Conservation (phyloP, 768 basidiomycete species). For the Chalciporus chontae region DNA sequence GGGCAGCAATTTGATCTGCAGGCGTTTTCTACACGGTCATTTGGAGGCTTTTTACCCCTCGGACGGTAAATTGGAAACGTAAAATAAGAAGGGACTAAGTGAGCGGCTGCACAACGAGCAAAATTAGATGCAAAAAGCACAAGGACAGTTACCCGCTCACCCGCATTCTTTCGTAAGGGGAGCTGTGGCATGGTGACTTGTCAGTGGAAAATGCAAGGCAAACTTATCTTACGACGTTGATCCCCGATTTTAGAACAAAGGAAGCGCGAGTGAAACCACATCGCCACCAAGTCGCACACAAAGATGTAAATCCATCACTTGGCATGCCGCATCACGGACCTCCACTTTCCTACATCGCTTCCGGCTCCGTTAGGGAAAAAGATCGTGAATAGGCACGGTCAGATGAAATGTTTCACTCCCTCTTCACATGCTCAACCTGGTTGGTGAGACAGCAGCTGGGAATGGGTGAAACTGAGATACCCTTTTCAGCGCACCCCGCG, state of each 20-base stretch:
- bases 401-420: constrained; percentile 6
- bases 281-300: constrained; percentile 5
- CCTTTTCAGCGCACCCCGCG: constrained; percentile 25
- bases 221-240: constrained; percentile 13
- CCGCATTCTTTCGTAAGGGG: constrained; percentile 12
- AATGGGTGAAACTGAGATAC: constrained; percentile 24
- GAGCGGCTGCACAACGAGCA: too few relatives aligned
- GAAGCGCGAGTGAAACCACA: background rate
- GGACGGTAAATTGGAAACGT: constrained; percentile 17
- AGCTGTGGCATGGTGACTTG: background rate
- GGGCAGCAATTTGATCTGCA: constrained; percentile 22
- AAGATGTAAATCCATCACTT: background rate
- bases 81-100: constrained; percentile 2
- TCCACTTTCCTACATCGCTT: too few relatives aligned
- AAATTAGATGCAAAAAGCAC: too few relatives aligned
- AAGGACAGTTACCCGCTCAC: too few relatives aligned
- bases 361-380: too few relatives aligned
- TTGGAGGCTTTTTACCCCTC: constrained; percentile 1
- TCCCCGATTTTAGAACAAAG: constrained; percentile 14
- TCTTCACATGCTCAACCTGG: constrained; percentile 22
- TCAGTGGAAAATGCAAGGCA: constrained; percentile 1
- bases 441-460: constrained; percentile 24
- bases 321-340: too few relatives aligned
- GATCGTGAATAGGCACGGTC: constrained; percentile 9
- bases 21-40: constrained; percentile 1